Evolutionary conservation across 495 filamentous ascomycete genomes (phyloP).

Genomic region (Lasiosphaeria ovina): DNA sequence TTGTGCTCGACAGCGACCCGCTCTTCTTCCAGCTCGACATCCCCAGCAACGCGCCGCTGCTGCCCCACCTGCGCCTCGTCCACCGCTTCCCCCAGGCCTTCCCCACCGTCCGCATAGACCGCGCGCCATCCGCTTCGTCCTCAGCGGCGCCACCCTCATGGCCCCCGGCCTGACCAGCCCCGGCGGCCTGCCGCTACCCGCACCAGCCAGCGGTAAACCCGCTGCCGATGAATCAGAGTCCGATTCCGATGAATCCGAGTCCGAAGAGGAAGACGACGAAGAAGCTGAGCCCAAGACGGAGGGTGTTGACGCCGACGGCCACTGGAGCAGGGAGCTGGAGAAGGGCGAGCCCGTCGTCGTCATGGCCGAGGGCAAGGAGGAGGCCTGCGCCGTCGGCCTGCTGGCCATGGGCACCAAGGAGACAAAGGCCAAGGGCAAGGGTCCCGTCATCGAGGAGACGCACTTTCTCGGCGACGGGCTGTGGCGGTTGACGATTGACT

Average conservation of each 20-base stretch:
- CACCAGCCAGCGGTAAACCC: constrained; percentile 3
- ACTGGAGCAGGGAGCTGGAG: constrained; percentile 59
- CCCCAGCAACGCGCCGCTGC: constrained; percentile 50
- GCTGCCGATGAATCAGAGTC: constrained; percentile 41
- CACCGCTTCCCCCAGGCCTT: constrained; percentile 70
- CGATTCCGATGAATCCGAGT: background rate
- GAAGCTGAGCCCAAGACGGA: too few species aligned
- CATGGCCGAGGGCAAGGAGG: constrained; percentile 87
- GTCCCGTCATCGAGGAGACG: constrained; percentile 84
- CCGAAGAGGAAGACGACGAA: too few species aligned
- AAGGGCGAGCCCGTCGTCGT: constrained; percentile 82
- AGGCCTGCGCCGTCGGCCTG: constrained; percentile 83
- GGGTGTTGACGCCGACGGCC: constrained; percentile 40
- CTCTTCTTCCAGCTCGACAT: constrained; percentile 93
- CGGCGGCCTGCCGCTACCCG: constrained; percentile 68
- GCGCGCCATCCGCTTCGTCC: constrained; percentile 94
- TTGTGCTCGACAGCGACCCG: constrained; percentile 67
- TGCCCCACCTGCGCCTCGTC: constrained; percentile 74
- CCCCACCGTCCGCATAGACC: constrained; percentile 71
- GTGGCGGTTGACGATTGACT: constrained; percentile 78
- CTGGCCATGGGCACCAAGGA: constrained; percentile 87
- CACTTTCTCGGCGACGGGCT: constrained; percentile 95
- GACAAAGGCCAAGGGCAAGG: constrained; percentile 89
- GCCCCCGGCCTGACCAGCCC: constrained; percentile 82
- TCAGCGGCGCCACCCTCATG: constrained; percentile 92